phyloP scores from a whole-genome alignment of 2,329 filamentous ascomycete species.

The Fusarium pseudocircinatum region DNA sequence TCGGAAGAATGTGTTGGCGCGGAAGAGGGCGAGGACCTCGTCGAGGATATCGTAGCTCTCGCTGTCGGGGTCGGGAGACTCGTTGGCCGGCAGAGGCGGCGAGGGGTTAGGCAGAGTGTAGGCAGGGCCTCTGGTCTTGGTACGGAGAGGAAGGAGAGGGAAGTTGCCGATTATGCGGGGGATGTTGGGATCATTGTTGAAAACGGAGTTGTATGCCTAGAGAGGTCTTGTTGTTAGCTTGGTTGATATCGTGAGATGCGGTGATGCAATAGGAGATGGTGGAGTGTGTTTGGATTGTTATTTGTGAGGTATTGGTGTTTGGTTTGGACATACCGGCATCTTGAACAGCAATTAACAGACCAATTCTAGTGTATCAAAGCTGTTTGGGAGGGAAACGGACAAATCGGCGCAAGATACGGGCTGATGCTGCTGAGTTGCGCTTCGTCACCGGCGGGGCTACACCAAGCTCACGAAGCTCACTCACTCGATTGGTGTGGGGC shows the following conservation, averaged over 20 bases:
- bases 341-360: slow-evolving; percentile 46
- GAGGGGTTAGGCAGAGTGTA: slow-evolving; percentile 77
- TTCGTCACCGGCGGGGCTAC: slow-evolving; percentile 47
- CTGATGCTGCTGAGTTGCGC: slow-evolving; percentile 39
- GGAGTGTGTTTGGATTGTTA: not conserved
- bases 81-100: slow-evolving; percentile 65
- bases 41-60: slow-evolving; percentile 97
- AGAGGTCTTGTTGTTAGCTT: slow-evolving; percentile 43
- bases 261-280: slow-evolving; percentile 16
- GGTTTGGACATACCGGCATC: slow-evolving; percentile 56
- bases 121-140: slow-evolving; percentile 93
- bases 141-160: slow-evolving; percentile 91
- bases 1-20: slow-evolving; percentile 98
- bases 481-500: slow-evolving; percentile 45
- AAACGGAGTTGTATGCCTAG: slow-evolving; percentile 97
- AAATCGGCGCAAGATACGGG: slow-evolving; percentile 34
- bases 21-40: slow-evolving; percentile 91
- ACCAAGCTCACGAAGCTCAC: slow-evolving; percentile 44
- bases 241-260: slow-evolving; percentile 20
- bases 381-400: slow-evolving; percentile 8
- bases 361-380: slow-evolving; percentile 38
- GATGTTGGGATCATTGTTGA: slow-evolving; percentile 80
- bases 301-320: not conserved
- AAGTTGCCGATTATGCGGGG: slow-evolving; percentile 82
- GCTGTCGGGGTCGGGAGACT: slow-evolving; percentile 81